phyloP scores from a whole-genome alignment of 768 basidiomycete species.

The Xerocomus brunneocitrinus region DNA sequence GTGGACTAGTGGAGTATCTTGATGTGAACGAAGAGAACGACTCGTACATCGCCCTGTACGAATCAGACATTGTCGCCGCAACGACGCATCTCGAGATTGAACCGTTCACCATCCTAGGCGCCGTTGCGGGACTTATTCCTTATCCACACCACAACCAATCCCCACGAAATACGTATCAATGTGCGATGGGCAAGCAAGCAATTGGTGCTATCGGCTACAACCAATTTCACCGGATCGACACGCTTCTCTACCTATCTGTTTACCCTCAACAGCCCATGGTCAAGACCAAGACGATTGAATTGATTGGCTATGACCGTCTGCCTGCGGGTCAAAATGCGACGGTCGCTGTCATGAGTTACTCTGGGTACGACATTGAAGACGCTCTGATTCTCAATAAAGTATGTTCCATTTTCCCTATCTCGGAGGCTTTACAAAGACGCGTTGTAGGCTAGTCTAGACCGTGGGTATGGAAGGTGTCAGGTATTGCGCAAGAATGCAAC shows the following conservation, averaged over 20 bases:
- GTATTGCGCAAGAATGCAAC: conserved; percentile 95
- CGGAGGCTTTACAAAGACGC: conserved; percentile 1
- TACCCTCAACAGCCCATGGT: conserved; percentile 99
- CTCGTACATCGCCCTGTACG: conserved; percentile 92
- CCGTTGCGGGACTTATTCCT: conserved; percentile 96
- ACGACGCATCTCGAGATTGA: conserved; percentile 99
- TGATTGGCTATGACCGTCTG: conserved; percentile 92
- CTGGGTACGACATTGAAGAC: conserved; percentile 99
- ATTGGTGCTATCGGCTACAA: conserved; percentile 99
- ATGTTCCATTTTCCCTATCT: conserved; percentile 5
- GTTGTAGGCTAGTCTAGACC: conserved; percentile 83
- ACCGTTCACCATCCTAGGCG: conserved; percentile 95
- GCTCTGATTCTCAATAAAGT: conserved; percentile 94
- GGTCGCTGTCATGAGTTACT: conserved; percentile 98
- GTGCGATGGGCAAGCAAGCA: conserved; percentile 99
- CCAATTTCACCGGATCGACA: conserved; percentile 96
- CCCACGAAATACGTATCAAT: conserved; percentile 98
- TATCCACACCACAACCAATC: conserved; percentile 99
- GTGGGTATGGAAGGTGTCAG: conserved; percentile 97
- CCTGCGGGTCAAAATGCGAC: conserved; percentile 99
- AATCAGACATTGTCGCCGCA: conserved; percentile 70
- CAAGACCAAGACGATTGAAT: conserved; percentile 96
- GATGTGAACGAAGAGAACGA: conserved; percentile 99
- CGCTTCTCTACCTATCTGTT: conserved; percentile 93
- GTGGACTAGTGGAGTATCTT: conserved; percentile 94